Evolutionary conservation across 1,284 basidiomycete genomes (phyloP).

Genomic region (Violaceomyces palustris): DNA sequence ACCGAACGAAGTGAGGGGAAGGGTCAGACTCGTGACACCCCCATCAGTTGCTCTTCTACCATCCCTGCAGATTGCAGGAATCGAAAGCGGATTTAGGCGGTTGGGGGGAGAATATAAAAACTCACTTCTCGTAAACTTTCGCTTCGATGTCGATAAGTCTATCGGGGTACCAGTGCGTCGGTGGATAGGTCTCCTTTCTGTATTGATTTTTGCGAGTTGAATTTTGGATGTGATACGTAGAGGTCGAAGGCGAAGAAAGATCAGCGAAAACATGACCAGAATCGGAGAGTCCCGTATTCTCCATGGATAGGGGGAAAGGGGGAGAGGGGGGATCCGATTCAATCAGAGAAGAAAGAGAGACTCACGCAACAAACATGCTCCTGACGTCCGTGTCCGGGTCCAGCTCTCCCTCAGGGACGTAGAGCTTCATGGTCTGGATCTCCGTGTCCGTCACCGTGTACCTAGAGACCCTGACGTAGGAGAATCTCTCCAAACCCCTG

Average conservation of each 20-base stretch:
- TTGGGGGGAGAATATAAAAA: neutral
- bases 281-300: no score
- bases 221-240: no score
- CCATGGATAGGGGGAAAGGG: no score
- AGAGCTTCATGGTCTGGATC: conserved; percentile 47
- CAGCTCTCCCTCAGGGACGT: conserved; percentile 26
- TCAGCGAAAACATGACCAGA: no score
- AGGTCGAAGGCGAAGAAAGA: no score
- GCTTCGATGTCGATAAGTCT: conserved; percentile 25
- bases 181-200: conserved; percentile 24
- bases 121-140: conserved; percentile 31
- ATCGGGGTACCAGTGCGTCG: conserved; percentile 18
- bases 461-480: conserved; percentile 44
- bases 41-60: no score
- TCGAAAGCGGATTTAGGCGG: neutral
- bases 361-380: conserved; percentile 22
- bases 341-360: neutral
- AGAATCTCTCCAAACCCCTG: conserved; percentile 39
- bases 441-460: conserved; percentile 49
- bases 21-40: no score
- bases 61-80: neutral
- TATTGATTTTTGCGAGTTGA: no score
- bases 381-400: conserved; percentile 31
- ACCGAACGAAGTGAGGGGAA: conserved; percentile 1
- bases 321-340: neutral